phyloP scores from a whole-genome alignment of 192 early-diverging fungal genomes.

The Helicostylum pulchrum region DNA sequence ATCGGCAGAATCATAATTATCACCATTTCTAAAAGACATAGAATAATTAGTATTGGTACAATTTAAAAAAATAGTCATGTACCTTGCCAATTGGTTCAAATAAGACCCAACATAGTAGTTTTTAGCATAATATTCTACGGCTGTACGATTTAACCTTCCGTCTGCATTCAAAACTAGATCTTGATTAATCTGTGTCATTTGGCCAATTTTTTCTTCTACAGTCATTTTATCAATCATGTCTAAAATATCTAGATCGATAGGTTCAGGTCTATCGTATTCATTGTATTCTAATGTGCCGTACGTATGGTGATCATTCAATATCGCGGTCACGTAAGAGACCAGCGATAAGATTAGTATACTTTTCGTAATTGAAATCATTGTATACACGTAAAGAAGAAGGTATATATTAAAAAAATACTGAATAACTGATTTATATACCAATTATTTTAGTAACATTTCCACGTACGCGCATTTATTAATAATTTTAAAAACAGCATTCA shows the following conservation, averaged over 20 bases:
- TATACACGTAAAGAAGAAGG: no score
- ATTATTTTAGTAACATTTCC: no score
- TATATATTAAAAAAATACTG: no score
- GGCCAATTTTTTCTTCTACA: conserved; percentile 57
- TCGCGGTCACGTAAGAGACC: no score
- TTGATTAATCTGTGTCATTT: conserved; percentile 66
- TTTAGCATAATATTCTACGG: conserved; percentile 52
- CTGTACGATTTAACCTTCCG: conserved; percentile 49
- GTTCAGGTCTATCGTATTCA: conserved; percentile 7
- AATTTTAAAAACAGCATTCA: no score
- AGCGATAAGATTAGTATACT: no score
- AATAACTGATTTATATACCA: no score
- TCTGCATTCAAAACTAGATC: conserved; percentile 51
- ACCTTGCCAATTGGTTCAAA: conserved; percentile 57
- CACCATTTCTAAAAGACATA: conserved; percentile 37
- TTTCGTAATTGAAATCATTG: no score
- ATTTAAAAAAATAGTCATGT: conserved; percentile 30
- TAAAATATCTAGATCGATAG: conserved; percentile 50
- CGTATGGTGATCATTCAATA: no score
- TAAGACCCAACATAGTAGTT: conserved; percentile 62
- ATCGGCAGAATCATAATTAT: conserved; percentile 12
- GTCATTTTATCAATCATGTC: conserved; percentile 43
- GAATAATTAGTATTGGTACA: conserved; percentile 50
- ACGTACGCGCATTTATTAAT: no score
- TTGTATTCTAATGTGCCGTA: neutral